Conservation (phyloP, 1,139 yeast species). For the Saccharomycopsis hybrid region DNA sequence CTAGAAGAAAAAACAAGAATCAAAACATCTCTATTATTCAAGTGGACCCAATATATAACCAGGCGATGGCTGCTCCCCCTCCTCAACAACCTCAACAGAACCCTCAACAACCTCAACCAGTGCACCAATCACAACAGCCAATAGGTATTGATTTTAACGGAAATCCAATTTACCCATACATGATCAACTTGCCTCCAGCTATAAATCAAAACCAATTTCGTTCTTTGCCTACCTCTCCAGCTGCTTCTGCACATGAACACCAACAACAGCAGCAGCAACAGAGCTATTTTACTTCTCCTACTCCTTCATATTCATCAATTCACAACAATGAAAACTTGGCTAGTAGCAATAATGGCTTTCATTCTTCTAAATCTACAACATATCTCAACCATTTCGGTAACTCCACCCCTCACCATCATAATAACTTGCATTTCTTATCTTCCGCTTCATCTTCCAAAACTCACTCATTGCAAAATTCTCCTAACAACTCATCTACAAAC, state of each 20-base stretch:
- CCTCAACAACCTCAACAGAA: conserved; percentile 16
- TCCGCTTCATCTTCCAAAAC: conserved; percentile 12
- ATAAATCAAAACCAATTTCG: conserved; percentile 17
- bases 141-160: conserved; percentile 21
- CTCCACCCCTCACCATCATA: neutral
- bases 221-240: conserved; percentile 22
- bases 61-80: conserved; percentile 13
- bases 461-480: conserved; percentile 13
- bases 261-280: conserved; percentile 12
- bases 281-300: conserved; percentile 10
- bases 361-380: conserved; percentile 11
- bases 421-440: conserved; percentile 7
- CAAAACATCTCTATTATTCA: conserved; percentile 22
- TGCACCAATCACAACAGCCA: conserved; percentile 16
- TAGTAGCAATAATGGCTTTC: conserved; percentile 4
- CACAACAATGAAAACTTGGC: neutral
- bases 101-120: conserved; percentile 15
- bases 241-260: conserved; percentile 16
- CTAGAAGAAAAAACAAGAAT: conserved; percentile 47
- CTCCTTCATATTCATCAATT: neutral
- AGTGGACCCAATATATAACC: conserved; percentile 21
- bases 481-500: conserved; percentile 12
- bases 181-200: conserved; percentile 16
- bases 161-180: conserved; percentile 22
- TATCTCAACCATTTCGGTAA: conserved; percentile 6